A percentile compares a stretch with the other conserved stretches of the same genome.
phyloP scores from a whole-genome alignment of 2,329 filamentous ascomycete genomes.

The Exophiala sp. region DNA sequence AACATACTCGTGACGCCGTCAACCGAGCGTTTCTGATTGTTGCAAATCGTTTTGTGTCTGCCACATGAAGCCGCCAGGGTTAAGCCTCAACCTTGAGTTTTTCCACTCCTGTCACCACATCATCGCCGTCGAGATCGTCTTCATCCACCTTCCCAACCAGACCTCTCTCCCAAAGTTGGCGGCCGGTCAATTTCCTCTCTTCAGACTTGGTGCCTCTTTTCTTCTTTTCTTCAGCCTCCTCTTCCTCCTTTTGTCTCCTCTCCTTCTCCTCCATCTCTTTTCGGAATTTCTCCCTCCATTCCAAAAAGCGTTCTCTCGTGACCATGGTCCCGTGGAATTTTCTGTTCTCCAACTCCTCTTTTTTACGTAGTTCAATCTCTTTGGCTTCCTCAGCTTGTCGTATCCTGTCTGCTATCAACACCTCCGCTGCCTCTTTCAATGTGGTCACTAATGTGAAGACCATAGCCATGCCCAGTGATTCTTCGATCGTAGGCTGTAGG shows the following conservation, averaged over 20 bases:
- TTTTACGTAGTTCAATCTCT: conserved; percentile 52
- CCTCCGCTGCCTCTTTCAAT: conserved; percentile 86
- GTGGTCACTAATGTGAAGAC: conserved; percentile 83
- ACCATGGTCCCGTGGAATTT: conserved; percentile 92
- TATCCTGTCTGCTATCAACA: conserved; percentile 68
- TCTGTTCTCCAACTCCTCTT: conserved; percentile 85
- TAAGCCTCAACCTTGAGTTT: conserved; percentile 63
- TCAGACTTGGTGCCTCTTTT: conserved; percentile 66
- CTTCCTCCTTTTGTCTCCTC: conserved; percentile 62
- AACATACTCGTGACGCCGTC: no score
- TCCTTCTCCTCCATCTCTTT: conserved; percentile 74
- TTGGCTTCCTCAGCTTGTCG: conserved; percentile 52
- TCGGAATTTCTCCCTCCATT: conserved; percentile 73
- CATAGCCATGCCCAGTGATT: conserved; percentile 97
- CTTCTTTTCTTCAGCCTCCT: conserved; percentile 75
- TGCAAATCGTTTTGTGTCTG: no score
- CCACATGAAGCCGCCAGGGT: no score
- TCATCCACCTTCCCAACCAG: conserved; percentile 61
- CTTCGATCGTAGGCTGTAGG: conserved; percentile 70
- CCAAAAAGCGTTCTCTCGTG: conserved; percentile 75
- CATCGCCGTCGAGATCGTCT: conserved; percentile 57
- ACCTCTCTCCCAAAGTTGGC: conserved; percentile 71
- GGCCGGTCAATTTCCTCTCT: conserved; percentile 61
- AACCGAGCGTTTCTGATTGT: not conserved
- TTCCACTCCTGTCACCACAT: conserved; percentile 56